Percentiles rank a stretch among this genome's conserved stretches.
These are phyloP conservation scores for Schrenkiella parvula DNA, from an alignment of 345 rosid genomes.

Conservation along the genomic window DNA sequence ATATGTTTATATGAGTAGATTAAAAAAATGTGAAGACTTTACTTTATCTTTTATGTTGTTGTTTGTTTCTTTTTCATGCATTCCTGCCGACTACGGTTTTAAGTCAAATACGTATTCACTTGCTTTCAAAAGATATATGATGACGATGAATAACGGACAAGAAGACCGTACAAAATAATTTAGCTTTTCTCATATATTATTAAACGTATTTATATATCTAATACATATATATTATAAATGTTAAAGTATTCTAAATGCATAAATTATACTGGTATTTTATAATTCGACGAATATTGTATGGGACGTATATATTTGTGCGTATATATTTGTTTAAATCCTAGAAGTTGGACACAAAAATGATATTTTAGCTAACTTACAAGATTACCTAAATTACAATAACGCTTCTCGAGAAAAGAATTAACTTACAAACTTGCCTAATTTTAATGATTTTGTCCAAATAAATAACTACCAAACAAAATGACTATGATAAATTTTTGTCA, in stretches of 20 bases:
- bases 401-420: constrained; percentile 4
- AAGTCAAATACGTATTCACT: not conserved
- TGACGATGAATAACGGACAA: not conserved
- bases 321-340: not conserved
- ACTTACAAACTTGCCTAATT: constrained; percentile 18
- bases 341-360: not conserved
- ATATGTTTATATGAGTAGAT: constrained; percentile 16
- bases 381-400: constrained; percentile 9
- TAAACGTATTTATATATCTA: not conserved
- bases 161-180: not conserved
- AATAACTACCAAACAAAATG: not conserved
- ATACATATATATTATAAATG: not conserved
- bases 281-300: not conserved
- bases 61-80: constrained; percentile 8
- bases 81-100: constrained; percentile 32
- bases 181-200: not conserved
- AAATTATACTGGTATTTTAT: not conserved
- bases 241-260: not conserved
- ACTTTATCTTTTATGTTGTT: constrained; percentile 3
- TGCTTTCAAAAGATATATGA: not conserved
- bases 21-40: constrained; percentile 11
- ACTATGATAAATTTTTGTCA: not conserved
- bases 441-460: constrained; percentile 9
- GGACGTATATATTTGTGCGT: not conserved
- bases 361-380: constrained; percentile 1